Evolutionary conservation across 1,284 basidiomycete species (phyloP).

Genomic region (Leccinum subspadiceum): DNA sequence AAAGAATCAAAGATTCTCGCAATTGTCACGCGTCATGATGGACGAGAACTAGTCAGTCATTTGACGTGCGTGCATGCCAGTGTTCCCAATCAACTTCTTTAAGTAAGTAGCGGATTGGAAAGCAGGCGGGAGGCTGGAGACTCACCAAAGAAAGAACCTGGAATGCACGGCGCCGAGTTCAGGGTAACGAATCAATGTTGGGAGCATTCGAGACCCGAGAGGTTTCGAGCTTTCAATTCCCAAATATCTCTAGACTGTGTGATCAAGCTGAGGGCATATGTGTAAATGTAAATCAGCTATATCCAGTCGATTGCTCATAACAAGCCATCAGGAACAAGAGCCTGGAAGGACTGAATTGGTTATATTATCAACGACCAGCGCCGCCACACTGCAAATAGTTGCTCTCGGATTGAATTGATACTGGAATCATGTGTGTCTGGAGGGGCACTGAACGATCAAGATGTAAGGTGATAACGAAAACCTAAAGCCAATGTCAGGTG

Average conservation of each 20-base stretch:
- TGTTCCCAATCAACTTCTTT: neutral
- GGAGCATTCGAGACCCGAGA: neutral
- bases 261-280: neutral
- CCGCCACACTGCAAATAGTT: neutral
- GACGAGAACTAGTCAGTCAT: too few species aligned
- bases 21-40: neutral
- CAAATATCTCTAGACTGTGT: neutral
- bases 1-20: neutral
- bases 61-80: neutral
- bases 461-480: neutral
- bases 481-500: neutral
- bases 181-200: neutral
- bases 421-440: neutral
- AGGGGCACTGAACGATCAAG: neutral
- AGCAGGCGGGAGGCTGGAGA: neutral
- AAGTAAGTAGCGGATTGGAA: neutral
- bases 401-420: neutral
- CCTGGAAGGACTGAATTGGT: neutral
- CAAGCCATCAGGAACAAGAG: neutral
- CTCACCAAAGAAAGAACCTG: neutral
- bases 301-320: neutral
- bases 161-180: neutral
- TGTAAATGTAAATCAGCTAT: neutral
- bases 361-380: neutral
- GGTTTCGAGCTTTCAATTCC: too few species aligned